phyloP scores from a whole-genome alignment of 2,329 filamentous ascomycete genomes.

The Capronia coronata region DNA sequence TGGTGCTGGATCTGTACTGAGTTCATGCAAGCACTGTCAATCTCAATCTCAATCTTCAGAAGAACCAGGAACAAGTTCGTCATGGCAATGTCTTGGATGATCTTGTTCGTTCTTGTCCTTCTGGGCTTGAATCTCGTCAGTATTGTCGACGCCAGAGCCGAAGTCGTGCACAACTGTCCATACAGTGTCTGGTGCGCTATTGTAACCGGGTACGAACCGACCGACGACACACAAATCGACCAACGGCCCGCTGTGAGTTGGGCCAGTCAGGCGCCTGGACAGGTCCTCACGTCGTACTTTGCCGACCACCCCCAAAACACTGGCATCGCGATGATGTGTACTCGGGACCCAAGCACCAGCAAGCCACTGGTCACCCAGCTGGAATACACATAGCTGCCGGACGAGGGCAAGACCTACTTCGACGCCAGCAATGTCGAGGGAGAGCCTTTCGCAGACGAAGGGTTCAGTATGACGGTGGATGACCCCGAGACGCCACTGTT shows the following conservation, averaged over 20 bases:
- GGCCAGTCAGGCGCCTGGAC: background rate
- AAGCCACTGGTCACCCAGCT: slow-evolving; percentile 26
- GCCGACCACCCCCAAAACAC: background rate
- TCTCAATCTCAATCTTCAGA: too few relatives aligned
- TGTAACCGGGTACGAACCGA: slow-evolving; percentile 2
- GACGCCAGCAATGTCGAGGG: slow-evolving; percentile 40
- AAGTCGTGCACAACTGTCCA: slow-evolving; percentile 7
- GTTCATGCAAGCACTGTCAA: too few relatives aligned
- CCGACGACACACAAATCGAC: slow-evolving; percentile 1
- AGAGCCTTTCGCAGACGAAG: slow-evolving; percentile 33
- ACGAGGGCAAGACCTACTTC: slow-evolving; percentile 34
- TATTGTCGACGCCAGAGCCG: background rate
- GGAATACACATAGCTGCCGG: slow-evolving; percentile 36
- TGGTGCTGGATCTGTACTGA: too few relatives aligned
- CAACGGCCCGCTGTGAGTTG: background rate
- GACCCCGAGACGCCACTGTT: slow-evolving; percentile 4
- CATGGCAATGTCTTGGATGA: background rate
- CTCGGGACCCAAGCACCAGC: slow-evolving; percentile 6
- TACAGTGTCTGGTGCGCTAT: slow-evolving; percentile 11
- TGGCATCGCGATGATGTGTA: slow-evolving; percentile 11
- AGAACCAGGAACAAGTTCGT: too few relatives aligned
- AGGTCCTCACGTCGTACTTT: background rate
- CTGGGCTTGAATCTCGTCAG: background rate
- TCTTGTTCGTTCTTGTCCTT: background rate
- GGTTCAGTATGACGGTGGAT: slow-evolving; percentile 11